Conservation (phyloP, 225 moss, liverwort and hornwort genomes). For the Bryum argenteum region DNA sequence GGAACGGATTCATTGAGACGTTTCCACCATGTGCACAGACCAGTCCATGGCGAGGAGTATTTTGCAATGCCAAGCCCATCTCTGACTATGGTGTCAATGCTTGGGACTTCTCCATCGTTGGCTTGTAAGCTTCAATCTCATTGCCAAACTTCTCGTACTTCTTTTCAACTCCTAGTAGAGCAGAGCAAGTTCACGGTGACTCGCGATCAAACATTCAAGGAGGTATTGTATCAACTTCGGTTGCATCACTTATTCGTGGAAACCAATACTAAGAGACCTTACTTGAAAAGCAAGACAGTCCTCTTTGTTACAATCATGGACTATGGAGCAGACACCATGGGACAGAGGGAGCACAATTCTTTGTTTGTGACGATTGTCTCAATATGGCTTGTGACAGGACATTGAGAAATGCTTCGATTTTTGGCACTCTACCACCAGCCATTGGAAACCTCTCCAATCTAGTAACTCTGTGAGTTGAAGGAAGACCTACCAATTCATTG, state of each 20-base stretch:
- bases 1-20: constrained; percentile 25
- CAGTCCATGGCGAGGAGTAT: constrained; percentile 52
- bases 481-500: not conserved
- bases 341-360: too few species aligned
- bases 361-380: too few species aligned
- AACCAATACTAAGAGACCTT: too few species aligned
- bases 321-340: too few species aligned
- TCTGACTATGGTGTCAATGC: constrained; percentile 26
- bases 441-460: constrained; percentile 51
- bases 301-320: too few species aligned
- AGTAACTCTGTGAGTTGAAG: constrained; percentile 42
- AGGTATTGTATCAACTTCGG: too few species aligned
- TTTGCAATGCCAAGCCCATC: constrained; percentile 42
- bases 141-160: too few species aligned
- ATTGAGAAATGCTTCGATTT: constrained; percentile 29
- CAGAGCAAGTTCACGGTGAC: too few species aligned
- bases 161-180: too few species aligned
- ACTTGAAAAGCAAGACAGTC: too few species aligned
- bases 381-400: constrained; percentile 24
- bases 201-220: too few species aligned
- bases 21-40: constrained; percentile 37
- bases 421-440: constrained; percentile 34
- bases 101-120: constrained; percentile 46
- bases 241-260: too few species aligned
- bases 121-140: constrained; percentile 36